phyloP scores from a whole-genome alignment of 345 rosid genomes.

The Streptanthus diversifolius region DNA sequence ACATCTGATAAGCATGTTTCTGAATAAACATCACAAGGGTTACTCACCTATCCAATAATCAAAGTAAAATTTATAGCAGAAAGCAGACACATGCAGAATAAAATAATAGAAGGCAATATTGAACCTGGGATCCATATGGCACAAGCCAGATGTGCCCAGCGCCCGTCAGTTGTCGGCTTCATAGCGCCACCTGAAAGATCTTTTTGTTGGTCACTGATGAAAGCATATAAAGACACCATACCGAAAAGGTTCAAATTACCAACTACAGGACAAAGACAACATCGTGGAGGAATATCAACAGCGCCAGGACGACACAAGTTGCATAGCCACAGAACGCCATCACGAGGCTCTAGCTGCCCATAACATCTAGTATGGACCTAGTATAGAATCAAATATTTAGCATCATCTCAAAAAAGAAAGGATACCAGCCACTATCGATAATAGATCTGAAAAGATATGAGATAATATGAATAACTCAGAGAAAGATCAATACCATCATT shows the following conservation, averaged over 20 bases:
- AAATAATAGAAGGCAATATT: constrained; percentile 26
- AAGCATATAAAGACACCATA: constrained; percentile 19
- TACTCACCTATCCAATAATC: constrained; percentile 4
- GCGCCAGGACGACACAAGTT: constrained; percentile 89
- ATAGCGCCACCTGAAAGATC: constrained; percentile 78
- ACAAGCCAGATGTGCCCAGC: constrained; percentile 99
- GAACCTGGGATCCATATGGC: constrained; percentile 99
- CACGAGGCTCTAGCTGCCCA: constrained; percentile 86
- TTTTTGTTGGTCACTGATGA: constrained; percentile 22
- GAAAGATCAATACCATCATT: constrained; percentile 52
- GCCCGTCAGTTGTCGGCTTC: constrained; percentile 95
- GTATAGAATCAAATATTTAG: constrained; percentile 15
- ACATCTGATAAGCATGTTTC: constrained; percentile 94
- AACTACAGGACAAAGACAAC: constrained; percentile 95
- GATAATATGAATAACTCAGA: constrained; percentile 13
- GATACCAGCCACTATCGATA: constrained; percentile 1
- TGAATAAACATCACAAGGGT: constrained; percentile 36
- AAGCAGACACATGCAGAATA: constrained; percentile 1
- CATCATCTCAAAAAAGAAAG: constrained; percentile 7
- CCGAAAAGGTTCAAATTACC: constrained; percentile 40
- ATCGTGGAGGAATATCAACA: constrained; percentile 69
- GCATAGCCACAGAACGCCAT: constrained; percentile 89
- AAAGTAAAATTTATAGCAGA: constrained; percentile 21
- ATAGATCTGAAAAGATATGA: constrained; percentile 8
- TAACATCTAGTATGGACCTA: constrained; percentile 99